Conservation (phyloP, 2,329 filamentous ascomycete species). For the Magnaporthales sp. region DNA sequence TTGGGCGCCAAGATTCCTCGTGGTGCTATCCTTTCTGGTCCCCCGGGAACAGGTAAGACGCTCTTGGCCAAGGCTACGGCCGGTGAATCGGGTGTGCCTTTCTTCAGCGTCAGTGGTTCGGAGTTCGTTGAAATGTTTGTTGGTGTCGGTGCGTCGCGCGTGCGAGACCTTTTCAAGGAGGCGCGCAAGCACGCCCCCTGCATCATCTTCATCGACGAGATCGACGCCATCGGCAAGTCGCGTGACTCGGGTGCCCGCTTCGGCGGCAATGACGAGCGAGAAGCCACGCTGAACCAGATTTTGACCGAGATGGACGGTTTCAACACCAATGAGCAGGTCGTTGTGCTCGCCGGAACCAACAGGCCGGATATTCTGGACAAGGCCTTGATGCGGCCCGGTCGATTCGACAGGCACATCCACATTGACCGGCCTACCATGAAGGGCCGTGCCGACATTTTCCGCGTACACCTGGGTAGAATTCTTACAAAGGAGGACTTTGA, state of each 20-base stretch:
- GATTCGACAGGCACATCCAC: constrained; percentile 92
- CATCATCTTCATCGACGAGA: constrained; percentile 99
- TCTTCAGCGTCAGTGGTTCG: constrained; percentile 96
- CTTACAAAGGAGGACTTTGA: constrained; percentile 87
- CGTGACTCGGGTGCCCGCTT: constrained; percentile 70
- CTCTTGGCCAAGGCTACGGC: constrained; percentile 94
- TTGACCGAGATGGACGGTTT: constrained; percentile 99
- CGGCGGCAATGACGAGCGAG: constrained; percentile 93
- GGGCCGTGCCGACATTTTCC: constrained; percentile 91
- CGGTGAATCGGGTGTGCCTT: constrained; percentile 91
- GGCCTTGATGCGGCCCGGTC: constrained; percentile 90
- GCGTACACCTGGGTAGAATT: constrained; percentile 89
- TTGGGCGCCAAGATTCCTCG: constrained; percentile 96
- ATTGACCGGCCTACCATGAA: constrained; percentile 97
- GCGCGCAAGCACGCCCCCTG: constrained; percentile 94
- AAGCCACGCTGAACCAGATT: constrained; percentile 96
- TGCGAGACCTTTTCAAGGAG: constrained; percentile 88
- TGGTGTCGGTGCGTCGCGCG: constrained; percentile 91
- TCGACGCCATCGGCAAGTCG: constrained; percentile 92
- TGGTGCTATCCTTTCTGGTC: constrained; percentile 93
- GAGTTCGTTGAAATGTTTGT: constrained; percentile 99
- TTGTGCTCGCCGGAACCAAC: constrained; percentile 95
- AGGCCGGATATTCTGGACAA: constrained; percentile 90
- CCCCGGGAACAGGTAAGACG: constrained; percentile 97
- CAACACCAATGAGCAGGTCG: constrained; percentile 93